Conservation (phyloP, 768 basidiomycete genomes). For the Collybia sp. region DNA sequence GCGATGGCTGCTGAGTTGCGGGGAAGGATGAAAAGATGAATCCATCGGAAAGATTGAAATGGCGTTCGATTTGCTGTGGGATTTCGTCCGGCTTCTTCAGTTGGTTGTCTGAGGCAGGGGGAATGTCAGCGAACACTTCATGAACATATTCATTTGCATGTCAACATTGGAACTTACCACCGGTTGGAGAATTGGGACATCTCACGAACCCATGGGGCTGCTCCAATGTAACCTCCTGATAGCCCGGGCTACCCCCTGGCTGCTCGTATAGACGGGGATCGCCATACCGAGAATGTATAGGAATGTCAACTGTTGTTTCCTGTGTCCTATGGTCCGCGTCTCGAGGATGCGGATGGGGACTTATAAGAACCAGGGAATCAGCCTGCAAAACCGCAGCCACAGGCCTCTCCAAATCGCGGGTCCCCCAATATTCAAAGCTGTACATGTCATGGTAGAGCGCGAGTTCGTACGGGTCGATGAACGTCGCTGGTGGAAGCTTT, state of each 20-base stretch:
- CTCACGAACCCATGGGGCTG: conserved; percentile 35
- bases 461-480: conserved; percentile 47
- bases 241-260: conserved; percentile 4
- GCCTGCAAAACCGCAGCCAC: conserved; percentile 28
- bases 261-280: conserved; percentile 13
- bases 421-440: conserved; percentile 35
- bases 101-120: not conserved
- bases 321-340: not conserved
- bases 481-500: conserved; percentile 35
- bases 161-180: not conserved
- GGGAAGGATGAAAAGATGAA: too few species aligned
- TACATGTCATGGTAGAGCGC: conserved; percentile 30
- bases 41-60: too few species aligned
- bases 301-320: conserved; percentile 29
- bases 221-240: conserved; percentile 22
- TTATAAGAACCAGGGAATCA: conserved; percentile 20
- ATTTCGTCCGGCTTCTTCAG: not conserved
- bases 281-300: conserved; percentile 45
- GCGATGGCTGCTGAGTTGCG: too few species aligned
- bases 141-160: too few species aligned
- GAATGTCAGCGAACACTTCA: conserved; percentile 3
- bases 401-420: conserved; percentile 42
- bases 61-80: too few species aligned
- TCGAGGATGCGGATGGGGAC: conserved; percentile 8
- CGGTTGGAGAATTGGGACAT: conserved; percentile 20